Evolutionary conservation across 192 early-diverging fungal genomes (phyloP), one percentile per base, ranked within the genome.

Genomic region (Coemansia sp.): DNA sequence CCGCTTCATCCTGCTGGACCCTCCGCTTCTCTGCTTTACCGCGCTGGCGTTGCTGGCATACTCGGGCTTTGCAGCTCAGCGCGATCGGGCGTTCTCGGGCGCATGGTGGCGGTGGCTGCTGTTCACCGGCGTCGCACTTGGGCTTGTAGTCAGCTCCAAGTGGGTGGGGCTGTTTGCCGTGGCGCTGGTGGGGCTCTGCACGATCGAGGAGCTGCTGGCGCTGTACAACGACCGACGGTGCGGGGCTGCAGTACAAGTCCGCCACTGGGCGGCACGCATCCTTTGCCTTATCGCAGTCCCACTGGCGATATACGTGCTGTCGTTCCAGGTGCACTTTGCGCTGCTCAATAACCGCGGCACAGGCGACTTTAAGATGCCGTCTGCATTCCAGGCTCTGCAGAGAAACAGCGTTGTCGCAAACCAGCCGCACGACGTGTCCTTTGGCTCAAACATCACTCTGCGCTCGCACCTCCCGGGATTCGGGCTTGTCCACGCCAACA

Each of bases 381-480:
- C 92, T 3, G 71, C 94, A 14, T 99, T 99, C 78, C 97, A 99
- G n/a, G n/a, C n/a, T n/a, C n/a, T n/a, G n/a, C n/a, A n/a, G n/a
- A n/a, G n/a, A n/a, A n/a, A n/a, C 27, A 93, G 83, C 65, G 67
- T 80, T 40, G 85, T 97, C 18, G 48, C 65, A 19, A 50, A 81
- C 32, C 92, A 93, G 62, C 97, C 97, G 9, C 58, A 94, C 9
- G 93, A 93, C 57, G 55, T 99, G 7, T 93, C 86, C 0, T 99
- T 83, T 69, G 93, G 94, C n/a, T 94, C 94, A n/a, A 83, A 69
- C 50, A 74, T 99, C 14, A 85, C 90, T 11, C 27, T 99, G 14
- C 93, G 91, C 55, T 93, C 86, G 39, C 83, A 80, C 43, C 80
- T 81, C 4, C 85, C 83, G 48, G 92, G 91, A 5, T 89, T 88